Percentiles rank a stretch among this genome's conserved stretches.
phyloP scores from a whole-genome alignment of 2,329 filamentous ascomycete genomes.

The Fusarium heterosporum region DNA sequence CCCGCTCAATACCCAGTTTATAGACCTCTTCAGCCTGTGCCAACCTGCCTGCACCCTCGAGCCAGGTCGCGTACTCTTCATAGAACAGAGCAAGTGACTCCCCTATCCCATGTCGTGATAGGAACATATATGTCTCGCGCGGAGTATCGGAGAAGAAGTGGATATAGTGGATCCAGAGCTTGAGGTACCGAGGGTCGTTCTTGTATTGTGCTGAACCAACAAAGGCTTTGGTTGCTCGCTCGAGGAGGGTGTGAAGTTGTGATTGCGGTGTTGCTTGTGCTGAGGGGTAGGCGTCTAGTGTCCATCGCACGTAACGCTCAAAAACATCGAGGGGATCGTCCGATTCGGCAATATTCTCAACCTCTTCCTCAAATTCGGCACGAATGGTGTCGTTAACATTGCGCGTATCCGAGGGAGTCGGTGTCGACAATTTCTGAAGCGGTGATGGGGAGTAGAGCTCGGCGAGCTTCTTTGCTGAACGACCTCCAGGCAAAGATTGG shows the following conservation, averaged over 20 bases:
- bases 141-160: slow-evolving; percentile 92
- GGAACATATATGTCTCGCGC: slow-evolving; percentile 90
- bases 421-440: slow-evolving; percentile 67
- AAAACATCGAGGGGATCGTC: slow-evolving; percentile 97
- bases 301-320: slow-evolving; percentile 98
- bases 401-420: slow-evolving; percentile 77
- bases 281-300: slow-evolving; percentile 91
- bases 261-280: slow-evolving; percentile 92
- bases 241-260: slow-evolving; percentile 87
- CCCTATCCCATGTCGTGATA: slow-evolving; percentile 88
- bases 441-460: slow-evolving; percentile 79
- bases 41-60: slow-evolving; percentile 87
- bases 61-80: slow-evolving; percentile 94
- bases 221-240: slow-evolving; percentile 92
- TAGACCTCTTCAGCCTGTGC: slow-evolving; percentile 95
- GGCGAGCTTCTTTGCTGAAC: slow-evolving; percentile 90
- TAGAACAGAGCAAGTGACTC: slow-evolving; percentile 92
- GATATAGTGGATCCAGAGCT: slow-evolving; percentile 95
- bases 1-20: slow-evolving; percentile 86
- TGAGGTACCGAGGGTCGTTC: slow-evolving; percentile 93
- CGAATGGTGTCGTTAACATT: slow-evolving; percentile 83
- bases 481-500: slow-evolving; percentile 85
- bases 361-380: slow-evolving; percentile 86
- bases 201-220: slow-evolving; percentile 88
- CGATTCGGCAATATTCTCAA: slow-evolving; percentile 81